Conservation (phyloP, 306 rosid species). For the Pyrus communis region DNA sequence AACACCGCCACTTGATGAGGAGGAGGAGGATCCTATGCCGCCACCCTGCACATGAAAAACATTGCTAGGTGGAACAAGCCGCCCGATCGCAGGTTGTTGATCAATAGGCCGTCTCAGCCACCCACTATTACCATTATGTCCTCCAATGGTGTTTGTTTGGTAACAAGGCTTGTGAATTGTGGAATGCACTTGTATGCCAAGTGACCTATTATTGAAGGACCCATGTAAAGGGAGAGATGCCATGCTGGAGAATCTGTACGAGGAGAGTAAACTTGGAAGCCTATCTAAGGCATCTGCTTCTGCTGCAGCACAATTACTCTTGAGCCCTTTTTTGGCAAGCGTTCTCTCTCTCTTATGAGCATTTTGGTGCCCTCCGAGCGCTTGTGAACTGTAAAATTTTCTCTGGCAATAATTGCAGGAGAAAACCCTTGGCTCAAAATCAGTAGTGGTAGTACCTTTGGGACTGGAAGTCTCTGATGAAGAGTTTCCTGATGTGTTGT, state of each 20-base stretch:
- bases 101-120: slow-evolving; percentile 40
- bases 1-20: slow-evolving; percentile 28
- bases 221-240: slow-evolving; percentile 93
- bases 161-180: slow-evolving; percentile 64
- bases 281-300: slow-evolving; percentile 26
- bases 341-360: slow-evolving; percentile 92
- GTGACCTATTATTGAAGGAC: slow-evolving; percentile 53
- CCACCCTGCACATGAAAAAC: slow-evolving; percentile 26
- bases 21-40: slow-evolving; percentile 10
- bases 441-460: slow-evolving; percentile 19
- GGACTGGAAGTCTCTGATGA: slow-evolving; percentile 24
- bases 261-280: slow-evolving; percentile 1
- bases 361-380: slow-evolving; percentile 97
- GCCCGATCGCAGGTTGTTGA: slow-evolving; percentile 39
- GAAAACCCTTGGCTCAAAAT: slow-evolving; percentile 54
- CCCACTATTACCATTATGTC: slow-evolving; percentile 9
- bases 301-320: slow-evolving; percentile 8
- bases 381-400: slow-evolving; percentile 87
- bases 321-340: slow-evolving; percentile 57
- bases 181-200: slow-evolving; percentile 73
- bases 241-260: slow-evolving; percentile 49
- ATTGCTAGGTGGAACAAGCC: slow-evolving; percentile 18
- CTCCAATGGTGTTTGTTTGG: slow-evolving; percentile 6
- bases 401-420: slow-evolving; percentile 93
- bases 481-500: slow-evolving; percentile 21